Conservation (phyloP, 495 filamentous ascomycete genomes). For the Penicillium atrosanguineum region DNA sequence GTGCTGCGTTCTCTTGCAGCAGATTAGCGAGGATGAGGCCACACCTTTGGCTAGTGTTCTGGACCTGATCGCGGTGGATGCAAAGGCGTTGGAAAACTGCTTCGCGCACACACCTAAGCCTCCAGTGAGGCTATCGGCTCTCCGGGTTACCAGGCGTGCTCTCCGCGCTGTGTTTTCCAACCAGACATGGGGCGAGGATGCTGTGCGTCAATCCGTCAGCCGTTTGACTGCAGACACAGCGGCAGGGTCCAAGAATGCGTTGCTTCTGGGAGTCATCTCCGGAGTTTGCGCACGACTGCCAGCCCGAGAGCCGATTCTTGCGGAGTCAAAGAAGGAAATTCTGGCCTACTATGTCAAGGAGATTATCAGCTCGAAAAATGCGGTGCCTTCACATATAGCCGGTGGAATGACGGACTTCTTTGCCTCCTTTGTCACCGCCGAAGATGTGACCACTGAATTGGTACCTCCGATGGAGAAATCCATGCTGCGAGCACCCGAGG, state of each 20-base stretch:
- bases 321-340: conserved; percentile 64
- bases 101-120: conserved; percentile 57
- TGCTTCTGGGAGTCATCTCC: conserved; percentile 76
- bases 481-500: conserved; percentile 83
- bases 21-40: conserved; percentile 47
- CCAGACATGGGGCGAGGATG: conserved; percentile 52
- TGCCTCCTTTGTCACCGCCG: conserved; percentile 63
- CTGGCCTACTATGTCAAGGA: conserved; percentile 81
- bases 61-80: conserved; percentile 59
- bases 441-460: conserved; percentile 72
- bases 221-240: conserved; percentile 61
- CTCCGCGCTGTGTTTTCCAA: conserved; percentile 66
- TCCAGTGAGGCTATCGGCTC: conserved; percentile 61
- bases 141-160: conserved; percentile 70
- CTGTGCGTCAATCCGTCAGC: conserved; percentile 60
- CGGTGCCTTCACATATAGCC: conserved; percentile 69
- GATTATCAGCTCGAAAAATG: conserved; percentile 72
- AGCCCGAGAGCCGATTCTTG: conserved; percentile 55
- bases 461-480: conserved; percentile 83
- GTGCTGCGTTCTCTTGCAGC: conserved; percentile 73
- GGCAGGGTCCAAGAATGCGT: conserved; percentile 65
- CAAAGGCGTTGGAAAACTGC: conserved; percentile 73
- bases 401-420: conserved; percentile 82
- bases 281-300: conserved; percentile 75
- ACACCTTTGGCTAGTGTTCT: conserved; percentile 65